Conservation (phyloP, 768 basidiomycete genomes). For the Gloeopeniophorella convolvens region DNA sequence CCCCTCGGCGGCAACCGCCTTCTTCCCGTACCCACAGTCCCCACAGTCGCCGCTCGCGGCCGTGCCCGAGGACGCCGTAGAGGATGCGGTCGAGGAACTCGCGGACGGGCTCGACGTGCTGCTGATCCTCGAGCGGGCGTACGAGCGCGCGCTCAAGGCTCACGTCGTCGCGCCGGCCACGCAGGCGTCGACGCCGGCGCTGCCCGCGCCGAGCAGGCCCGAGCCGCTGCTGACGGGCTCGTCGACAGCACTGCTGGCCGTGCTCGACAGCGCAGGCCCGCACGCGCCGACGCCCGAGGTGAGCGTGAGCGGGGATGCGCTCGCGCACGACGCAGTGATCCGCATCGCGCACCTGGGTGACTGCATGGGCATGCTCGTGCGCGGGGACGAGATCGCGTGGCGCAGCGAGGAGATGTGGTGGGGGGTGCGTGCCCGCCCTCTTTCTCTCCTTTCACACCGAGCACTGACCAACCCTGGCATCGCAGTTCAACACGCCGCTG, state of each 20-base stretch:
- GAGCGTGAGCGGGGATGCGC: constrained; percentile 32
- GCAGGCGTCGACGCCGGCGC: constrained; percentile 11
- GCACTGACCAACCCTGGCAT: constrained; percentile 1
- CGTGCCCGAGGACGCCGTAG: constrained; percentile 37
- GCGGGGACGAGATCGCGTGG: constrained; percentile 74
- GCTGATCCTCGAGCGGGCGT: constrained; percentile 62
- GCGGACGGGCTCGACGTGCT: constrained; percentile 66
- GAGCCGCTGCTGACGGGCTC: constrained; percentile 51
- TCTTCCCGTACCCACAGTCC: constrained; percentile 1
- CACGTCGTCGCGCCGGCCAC: constrained; percentile 38
- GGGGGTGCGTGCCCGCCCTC: constrained; percentile 40
- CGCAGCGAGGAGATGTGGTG: constrained; percentile 94
- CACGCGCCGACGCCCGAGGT: constrained; percentile 31
- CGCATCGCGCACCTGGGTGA: constrained; percentile 84
- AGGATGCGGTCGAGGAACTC: constrained; percentile 51
- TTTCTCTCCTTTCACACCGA: neutral
- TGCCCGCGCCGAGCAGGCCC: constrained; percentile 9
- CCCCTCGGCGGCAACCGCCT: neutral
- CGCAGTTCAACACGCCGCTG: constrained; percentile 54
- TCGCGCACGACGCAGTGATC: constrained; percentile 47
- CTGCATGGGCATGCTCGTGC: constrained; percentile 81
- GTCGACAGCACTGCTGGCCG: constrained; percentile 61
- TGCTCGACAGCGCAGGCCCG: constrained; percentile 36
- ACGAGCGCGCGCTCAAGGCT: constrained; percentile 55
- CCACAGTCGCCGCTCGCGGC: neutral